Evolutionary conservation across 2,329 filamentous ascomycete species (phyloP).

Genomic region (Sclerotinia trifoliorum): DNA sequence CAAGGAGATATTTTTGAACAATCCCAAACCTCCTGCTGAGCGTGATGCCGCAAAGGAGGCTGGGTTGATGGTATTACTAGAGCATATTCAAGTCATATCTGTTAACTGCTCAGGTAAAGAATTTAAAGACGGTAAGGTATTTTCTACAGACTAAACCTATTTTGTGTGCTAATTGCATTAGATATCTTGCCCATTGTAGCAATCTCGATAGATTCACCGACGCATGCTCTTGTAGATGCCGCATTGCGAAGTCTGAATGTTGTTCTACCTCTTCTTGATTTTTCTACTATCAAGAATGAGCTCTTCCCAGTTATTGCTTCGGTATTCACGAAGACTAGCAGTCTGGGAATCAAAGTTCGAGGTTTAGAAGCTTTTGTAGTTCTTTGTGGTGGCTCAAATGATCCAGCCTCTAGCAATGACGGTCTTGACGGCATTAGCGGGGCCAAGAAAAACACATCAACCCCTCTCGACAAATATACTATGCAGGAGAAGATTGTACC

Average conservation of each 20-base stretch:
- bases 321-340: conserved; percentile 91
- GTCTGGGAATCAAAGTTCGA: conserved; percentile 89
- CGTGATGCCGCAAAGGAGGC: conserved; percentile 83
- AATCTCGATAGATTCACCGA: conserved; percentile 81
- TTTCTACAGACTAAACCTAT: conserved; percentile 15
- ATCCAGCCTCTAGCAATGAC: conserved; percentile 55
- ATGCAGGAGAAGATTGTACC: conserved; percentile 98
- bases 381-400: conserved; percentile 74
- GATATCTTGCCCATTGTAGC: conserved; percentile 86
- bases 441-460: conserved; percentile 62
- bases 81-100: conserved; percentile 74
- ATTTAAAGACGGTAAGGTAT: conserved; percentile 78
- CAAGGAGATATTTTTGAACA: conserved; percentile 75
- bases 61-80: conserved; percentile 85
- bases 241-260: conserved; percentile 74
- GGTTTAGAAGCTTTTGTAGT: conserved; percentile 87
- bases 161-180: conserved; percentile 42
- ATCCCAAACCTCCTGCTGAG: conserved; percentile 57
- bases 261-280: conserved; percentile 87
- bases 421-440: conserved; percentile 72
- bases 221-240: conserved; percentile 84
- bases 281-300: conserved; percentile 95
- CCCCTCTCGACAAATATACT: conserved; percentile 92
- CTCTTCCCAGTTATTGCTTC: conserved; percentile 87
- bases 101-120: conserved; percentile 85